A percentile compares a stretch with the other conserved stretches of the same genome.
Conservation (phyloP, 768 basidiomycete species). For the Mycena epipterygia region DNA sequence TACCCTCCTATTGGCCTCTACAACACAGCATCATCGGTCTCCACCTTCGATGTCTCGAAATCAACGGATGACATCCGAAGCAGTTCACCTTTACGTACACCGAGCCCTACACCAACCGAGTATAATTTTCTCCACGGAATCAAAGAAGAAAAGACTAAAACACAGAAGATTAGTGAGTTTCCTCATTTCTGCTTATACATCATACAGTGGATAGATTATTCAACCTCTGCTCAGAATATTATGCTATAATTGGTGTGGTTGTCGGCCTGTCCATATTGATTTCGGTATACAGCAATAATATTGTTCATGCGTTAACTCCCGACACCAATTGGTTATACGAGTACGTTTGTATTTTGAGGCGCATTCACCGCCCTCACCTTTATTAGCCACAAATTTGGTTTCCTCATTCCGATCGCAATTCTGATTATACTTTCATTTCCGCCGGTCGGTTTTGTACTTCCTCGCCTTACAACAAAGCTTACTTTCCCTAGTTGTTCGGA, state of each 20-base stretch:
- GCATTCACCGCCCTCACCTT: conserved; percentile 19
- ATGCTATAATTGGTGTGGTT: conserved; percentile 46
- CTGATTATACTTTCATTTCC: conserved; percentile 55
- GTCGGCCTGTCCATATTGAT: conserved; percentile 52
- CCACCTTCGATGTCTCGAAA: not conserved
- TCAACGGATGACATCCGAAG: not conserved
- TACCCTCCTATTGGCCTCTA: not conserved
- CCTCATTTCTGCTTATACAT: not conserved
- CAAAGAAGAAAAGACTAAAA: not conserved
- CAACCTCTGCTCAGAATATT: conserved; percentile 38
- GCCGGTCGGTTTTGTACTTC: no score
- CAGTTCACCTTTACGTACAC: conserved; percentile 49
- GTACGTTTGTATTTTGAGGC: conserved; percentile 43
- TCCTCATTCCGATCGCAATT: conserved; percentile 68
- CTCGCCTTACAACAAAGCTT: no score
- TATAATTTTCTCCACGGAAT: conserved; percentile 41
- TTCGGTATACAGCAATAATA: conserved; percentile 59
- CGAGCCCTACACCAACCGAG: conserved; percentile 55
- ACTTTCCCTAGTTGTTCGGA: conserved; percentile 67
- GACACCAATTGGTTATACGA: conserved; percentile 61
- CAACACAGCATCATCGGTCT: conserved; percentile 1
- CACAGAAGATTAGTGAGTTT: conserved; percentile 25
- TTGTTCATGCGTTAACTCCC: conserved; percentile 64
- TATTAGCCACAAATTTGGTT: conserved; percentile 55
- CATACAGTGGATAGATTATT: not conserved